Conservation (phyloP, 2,329 filamentous ascomycete genomes). For the Talaromyces pinophilus region DNA sequence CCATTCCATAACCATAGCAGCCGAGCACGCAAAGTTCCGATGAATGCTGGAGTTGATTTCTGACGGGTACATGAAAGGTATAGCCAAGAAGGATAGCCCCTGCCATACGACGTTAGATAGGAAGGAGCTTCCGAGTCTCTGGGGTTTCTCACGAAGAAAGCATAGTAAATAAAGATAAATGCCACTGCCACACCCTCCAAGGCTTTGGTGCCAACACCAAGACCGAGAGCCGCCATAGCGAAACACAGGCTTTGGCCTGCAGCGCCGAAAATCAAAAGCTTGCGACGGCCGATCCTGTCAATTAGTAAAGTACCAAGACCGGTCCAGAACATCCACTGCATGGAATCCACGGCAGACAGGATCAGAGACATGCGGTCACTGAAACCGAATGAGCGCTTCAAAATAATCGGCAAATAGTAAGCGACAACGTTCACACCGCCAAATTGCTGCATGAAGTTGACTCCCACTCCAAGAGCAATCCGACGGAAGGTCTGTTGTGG, state of each 20-base stretch:
- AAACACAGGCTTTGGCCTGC: constrained; percentile 50
- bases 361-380: background rate
- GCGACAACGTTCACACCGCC: background rate
- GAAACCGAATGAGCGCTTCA: background rate
- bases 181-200: constrained; percentile 47
- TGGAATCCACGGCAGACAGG: background rate
- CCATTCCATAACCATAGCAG: constrained; percentile 23
- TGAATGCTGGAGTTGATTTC: constrained; percentile 24
- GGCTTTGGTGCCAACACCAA: constrained; percentile 41
- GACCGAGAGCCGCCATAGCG: constrained; percentile 45
- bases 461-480: background rate
- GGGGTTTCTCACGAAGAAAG: constrained; percentile 17
- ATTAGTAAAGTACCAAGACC: background rate
- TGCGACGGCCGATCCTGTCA: background rate
- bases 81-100: constrained; percentile 19
- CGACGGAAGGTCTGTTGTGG: constrained; percentile 3
- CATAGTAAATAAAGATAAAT: constrained; percentile 35
- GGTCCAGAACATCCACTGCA: background rate
- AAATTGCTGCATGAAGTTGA: constrained; percentile 8
- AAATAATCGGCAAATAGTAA: background rate
- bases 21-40: constrained; percentile 16
- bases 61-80: constrained; percentile 29
- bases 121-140: background rate
- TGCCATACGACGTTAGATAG: background rate
- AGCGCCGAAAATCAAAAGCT: constrained; percentile 43